A percentile compares a stretch with the other conserved stretches of the same genome.
phyloP scores from a whole-genome alignment of 2,329 filamentous ascomycete genomes.

The Pseudodiploospora longispora region DNA sequence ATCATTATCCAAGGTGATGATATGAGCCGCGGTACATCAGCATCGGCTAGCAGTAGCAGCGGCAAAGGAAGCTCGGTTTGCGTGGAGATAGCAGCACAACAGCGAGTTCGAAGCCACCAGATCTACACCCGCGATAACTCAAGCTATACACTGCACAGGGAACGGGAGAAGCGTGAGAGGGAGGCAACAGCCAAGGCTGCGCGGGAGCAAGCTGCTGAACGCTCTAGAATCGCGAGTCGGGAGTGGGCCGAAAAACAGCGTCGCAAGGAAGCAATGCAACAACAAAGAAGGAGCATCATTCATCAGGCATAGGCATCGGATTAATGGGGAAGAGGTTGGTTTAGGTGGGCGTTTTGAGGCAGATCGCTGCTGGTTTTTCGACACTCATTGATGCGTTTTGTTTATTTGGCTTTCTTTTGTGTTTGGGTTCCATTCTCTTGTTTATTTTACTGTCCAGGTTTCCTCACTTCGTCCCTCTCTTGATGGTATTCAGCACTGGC shows the following conservation, averaged over 20 bases:
- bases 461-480: too few species aligned
- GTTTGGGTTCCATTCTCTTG: too few species aligned
- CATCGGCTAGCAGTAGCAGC: slow-evolving; percentile 35
- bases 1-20: slow-evolving; percentile 15
- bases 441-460: too few species aligned
- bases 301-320: slow-evolving; percentile 1
- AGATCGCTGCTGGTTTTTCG: too few species aligned
- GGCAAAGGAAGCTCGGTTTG: slow-evolving; percentile 42
- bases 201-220: slow-evolving; percentile 53
- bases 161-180: slow-evolving; percentile 45
- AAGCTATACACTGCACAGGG: slow-evolving; percentile 35
- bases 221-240: slow-evolving; percentile 48
- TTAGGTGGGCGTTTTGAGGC: too few species aligned
- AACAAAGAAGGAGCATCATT: slow-evolving; percentile 10
- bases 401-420: too few species aligned
- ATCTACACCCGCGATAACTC: slow-evolving; percentile 45
- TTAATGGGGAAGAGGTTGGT: too few species aligned
- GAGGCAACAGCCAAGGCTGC: slow-evolving; percentile 46
- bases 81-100: slow-evolving; percentile 40
- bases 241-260: slow-evolving; percentile 56
- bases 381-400: too few species aligned
- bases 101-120: slow-evolving; percentile 45
- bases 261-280: slow-evolving; percentile 23
- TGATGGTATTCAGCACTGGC: too few species aligned
- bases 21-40: slow-evolving; percentile 34